A percentile compares a stretch with the other conserved stretches of the same genome.
These are phyloP conservation scores for Yarrowia bubula DNA, from an alignment of 805 yeast species.

Conservation along the genomic window DNA sequence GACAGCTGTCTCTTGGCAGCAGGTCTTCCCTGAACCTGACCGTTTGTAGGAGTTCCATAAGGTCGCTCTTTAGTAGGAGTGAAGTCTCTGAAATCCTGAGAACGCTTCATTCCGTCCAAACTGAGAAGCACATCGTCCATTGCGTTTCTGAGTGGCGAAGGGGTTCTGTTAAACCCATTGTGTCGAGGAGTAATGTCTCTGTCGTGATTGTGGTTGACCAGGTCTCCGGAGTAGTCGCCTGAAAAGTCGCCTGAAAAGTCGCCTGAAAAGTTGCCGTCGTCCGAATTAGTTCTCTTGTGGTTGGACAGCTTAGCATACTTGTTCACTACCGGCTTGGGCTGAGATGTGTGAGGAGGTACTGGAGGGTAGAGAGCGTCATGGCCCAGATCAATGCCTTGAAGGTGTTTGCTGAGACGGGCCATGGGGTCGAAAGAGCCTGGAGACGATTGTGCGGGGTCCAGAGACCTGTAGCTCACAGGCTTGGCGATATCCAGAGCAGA, in stretches of 20 bases:
- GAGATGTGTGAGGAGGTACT: slow-evolving; percentile 1
- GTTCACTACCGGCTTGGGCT: neutral
- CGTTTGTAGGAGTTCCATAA: neutral
- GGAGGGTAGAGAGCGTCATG: slow-evolving; percentile 10
- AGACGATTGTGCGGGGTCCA: neutral
- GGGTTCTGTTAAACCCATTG: slow-evolving; percentile 33
- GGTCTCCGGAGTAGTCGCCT: slow-evolving; percentile 2
- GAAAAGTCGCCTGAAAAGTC: slow-evolving; percentile 6
- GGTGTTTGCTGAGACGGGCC: slow-evolving; percentile 3
- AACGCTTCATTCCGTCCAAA: slow-evolving; percentile 34
- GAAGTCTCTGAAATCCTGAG: slow-evolving; percentile 3
- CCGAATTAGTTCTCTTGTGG: slow-evolving; percentile 9
- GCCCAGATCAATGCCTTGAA: slow-evolving; percentile 14
- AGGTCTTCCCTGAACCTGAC: neutral
- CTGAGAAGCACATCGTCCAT: slow-evolving; percentile 39
- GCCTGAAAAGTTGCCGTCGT: neutral
- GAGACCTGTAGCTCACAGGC: slow-evolving; percentile 3
- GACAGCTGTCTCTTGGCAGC: slow-evolving; percentile 8
- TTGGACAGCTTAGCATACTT: neutral
- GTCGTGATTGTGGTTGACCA: neutral
- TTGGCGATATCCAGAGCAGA: slow-evolving; percentile 7
- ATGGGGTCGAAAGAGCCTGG: neutral
- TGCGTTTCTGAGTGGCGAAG: slow-evolving; percentile 39
- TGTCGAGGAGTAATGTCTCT: slow-evolving; percentile 21
- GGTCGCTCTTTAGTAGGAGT: slow-evolving; percentile 11